Percentiles rank a stretch among this genome's conserved stretches.
These are phyloP conservation scores for Coemansia sp. DNA, from an alignment of 192 early-diverging fungal species.

Conservation along the genomic window DNA sequence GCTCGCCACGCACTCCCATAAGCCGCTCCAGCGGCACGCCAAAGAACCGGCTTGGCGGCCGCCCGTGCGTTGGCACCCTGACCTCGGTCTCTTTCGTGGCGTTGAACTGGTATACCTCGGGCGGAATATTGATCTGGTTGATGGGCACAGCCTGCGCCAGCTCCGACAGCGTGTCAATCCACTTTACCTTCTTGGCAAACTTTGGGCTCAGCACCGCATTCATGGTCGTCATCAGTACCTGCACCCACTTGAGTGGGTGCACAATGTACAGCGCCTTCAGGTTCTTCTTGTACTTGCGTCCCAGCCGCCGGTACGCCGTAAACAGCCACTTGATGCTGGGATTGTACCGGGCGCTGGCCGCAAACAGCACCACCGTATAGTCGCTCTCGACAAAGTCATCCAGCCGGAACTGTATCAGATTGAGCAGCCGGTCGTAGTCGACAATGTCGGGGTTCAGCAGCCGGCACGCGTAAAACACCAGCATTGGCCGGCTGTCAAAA, in stretches of 20 bases:
- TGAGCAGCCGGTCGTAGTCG: conserved; percentile 80
- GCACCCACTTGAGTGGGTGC: conserved; percentile 81
- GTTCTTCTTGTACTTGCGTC: conserved; percentile 91
- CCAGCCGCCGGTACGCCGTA: conserved; percentile 76
- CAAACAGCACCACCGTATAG: conserved; percentile 86
- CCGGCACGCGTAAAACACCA: conserved; percentile 78
- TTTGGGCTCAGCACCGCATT: conserved; percentile 88
- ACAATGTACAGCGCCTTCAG: conserved; percentile 88
- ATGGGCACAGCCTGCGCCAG: conserved; percentile 66
- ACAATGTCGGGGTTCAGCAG: conserved; percentile 79
- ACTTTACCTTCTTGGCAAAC: conserved; percentile 81
- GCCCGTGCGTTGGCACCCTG: conserved; percentile 36
- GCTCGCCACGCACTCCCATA: conserved; percentile 70
- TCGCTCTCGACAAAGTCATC: conserved; percentile 86
- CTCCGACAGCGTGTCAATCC: conserved; percentile 67
- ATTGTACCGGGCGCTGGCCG: conserved; percentile 68
- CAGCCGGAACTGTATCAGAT: conserved; percentile 57
- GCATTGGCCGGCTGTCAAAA: conserved; percentile 74
- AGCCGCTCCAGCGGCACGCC: conserved; percentile 68
- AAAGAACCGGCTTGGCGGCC: conserved; percentile 59
- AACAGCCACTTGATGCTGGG: conserved; percentile 83
- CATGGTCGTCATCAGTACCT: conserved; percentile 79
- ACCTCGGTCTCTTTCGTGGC: conserved; percentile 44
- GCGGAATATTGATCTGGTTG: conserved; percentile 73
- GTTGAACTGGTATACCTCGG: conserved; percentile 48